These are phyloP conservation scores for Typha latifolia DNA, from an alignment of 176 grass and related monocot species.

Conservation along the genomic window DNA sequence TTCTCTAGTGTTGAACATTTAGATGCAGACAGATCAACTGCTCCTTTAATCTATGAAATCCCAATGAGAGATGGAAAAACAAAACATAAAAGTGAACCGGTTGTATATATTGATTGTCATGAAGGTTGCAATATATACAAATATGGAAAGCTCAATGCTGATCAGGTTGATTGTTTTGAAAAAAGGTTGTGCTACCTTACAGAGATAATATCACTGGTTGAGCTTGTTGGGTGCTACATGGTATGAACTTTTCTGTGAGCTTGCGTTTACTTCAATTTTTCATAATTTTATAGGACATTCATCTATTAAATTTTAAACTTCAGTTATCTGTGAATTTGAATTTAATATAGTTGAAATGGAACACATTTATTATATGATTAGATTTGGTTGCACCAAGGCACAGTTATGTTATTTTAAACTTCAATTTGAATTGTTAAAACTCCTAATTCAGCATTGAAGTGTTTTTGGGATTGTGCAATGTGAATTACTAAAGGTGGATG, in stretches of 20 bases:
- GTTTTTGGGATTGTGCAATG: too few relatives aligned
- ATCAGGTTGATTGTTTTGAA: slow-evolving; percentile 17
- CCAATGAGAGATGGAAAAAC: background rate
- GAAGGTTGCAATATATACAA: slow-evolving; percentile 48
- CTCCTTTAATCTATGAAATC: background rate
- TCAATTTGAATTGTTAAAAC: too few relatives aligned
- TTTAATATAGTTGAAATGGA: too few relatives aligned
- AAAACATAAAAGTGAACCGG: slow-evolving; percentile 8
- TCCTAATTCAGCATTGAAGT: too few relatives aligned
- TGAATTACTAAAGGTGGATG: too few relatives aligned
- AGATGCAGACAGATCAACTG: background rate
- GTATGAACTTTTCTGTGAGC: slow-evolving; percentile 34
- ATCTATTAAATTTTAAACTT: background rate
- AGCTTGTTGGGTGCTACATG: slow-evolving; percentile 87
- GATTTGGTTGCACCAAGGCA: too few relatives aligned
- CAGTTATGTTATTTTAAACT: too few relatives aligned
- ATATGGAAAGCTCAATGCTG: slow-evolving; percentile 25
- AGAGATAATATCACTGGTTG: slow-evolving; percentile 73
- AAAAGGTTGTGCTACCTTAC: slow-evolving; percentile 49
- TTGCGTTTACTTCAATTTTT: slow-evolving; percentile 8
- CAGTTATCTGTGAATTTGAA: background rate
- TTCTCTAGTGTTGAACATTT: background rate
- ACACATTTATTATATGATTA: too few relatives aligned
- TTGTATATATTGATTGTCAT: slow-evolving; percentile 31
- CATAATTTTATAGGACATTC: background rate